phyloP scores from a whole-genome alignment of 2,329 filamentous ascomycete species.

The Dothideomycetes sp. region DNA sequence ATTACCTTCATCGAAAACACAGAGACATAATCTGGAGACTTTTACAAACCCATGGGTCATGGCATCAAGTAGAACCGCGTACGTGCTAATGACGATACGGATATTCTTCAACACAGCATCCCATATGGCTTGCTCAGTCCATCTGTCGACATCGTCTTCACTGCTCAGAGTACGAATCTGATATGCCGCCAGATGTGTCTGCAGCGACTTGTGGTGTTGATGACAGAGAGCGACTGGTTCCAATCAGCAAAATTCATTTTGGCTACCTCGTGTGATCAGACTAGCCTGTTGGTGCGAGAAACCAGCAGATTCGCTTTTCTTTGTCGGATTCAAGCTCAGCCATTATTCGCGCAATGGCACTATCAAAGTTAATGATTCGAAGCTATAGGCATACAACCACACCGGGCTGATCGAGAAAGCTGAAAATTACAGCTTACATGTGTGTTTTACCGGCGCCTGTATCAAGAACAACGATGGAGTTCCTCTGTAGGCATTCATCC shows the following conservation, averaged over 20 bases:
- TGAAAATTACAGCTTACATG: conserved; percentile 14
- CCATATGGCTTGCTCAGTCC: conserved; percentile 60
- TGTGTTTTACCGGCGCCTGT: conserved; percentile 40
- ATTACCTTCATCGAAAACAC: conserved; percentile 76
- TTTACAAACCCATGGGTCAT: conserved; percentile 62
- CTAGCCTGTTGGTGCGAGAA: conserved; percentile 28
- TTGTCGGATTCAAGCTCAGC: conserved; percentile 29
- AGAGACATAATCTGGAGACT: conserved; percentile 51
- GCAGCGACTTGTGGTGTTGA: conserved; percentile 30
- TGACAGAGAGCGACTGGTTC: conserved; percentile 31
- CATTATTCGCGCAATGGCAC: conserved; percentile 31
- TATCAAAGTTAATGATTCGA: not conserved
- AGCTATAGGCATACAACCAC: conserved; percentile 2
- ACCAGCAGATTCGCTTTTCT: conserved; percentile 29
- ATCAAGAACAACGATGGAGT: conserved; percentile 39
- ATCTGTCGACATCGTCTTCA: conserved; percentile 58
- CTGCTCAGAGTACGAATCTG: conserved; percentile 56
- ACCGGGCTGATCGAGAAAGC: not conserved
- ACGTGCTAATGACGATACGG: conserved; percentile 66
- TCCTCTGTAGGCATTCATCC: conserved; percentile 29
- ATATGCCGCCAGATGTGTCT: conserved; percentile 31
- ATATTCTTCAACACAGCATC: conserved; percentile 51
- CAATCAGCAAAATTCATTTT: too few species aligned
- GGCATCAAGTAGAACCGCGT: conserved; percentile 63
- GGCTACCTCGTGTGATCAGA: too few species aligned